Evolutionary conservation across 768 basidiomycete genomes (phyloP).

Genomic region (Lactarius vividus): DNA sequence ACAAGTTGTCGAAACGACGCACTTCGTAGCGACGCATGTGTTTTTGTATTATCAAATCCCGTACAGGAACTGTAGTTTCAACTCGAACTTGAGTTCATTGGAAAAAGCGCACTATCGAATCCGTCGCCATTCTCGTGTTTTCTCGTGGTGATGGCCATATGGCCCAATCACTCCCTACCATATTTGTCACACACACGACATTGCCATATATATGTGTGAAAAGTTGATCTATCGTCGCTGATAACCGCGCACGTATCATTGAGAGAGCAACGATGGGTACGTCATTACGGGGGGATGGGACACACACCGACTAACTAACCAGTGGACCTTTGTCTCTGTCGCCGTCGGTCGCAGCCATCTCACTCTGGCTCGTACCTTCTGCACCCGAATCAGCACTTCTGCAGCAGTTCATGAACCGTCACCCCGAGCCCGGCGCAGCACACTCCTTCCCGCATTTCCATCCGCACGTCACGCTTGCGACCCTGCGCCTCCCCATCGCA

Average conservation of each 20-base stretch:
- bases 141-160: too few species aligned
- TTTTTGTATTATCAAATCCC: too few species aligned
- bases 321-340: not conserved
- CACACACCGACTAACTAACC: not conserved
- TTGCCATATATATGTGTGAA: not conserved
- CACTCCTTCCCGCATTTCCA: conserved; percentile 59
- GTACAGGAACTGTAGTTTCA: too few species aligned
- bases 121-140: too few species aligned
- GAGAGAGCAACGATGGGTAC: conserved; percentile 12
- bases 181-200: too few species aligned
- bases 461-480: conserved; percentile 69
- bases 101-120: too few species aligned
- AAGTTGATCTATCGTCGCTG: not conserved
- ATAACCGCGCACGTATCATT: not conserved
- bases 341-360: conserved; percentile 42
- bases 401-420: conserved; percentile 45
- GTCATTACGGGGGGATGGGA: not conserved
- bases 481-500: conserved; percentile 29
- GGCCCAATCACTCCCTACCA: too few species aligned
- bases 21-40: too few species aligned
- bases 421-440: conserved; percentile 31
- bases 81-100: too few species aligned
- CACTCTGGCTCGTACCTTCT: conserved; percentile 71
- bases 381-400: conserved; percentile 44
- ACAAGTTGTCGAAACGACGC: too few species aligned